phyloP scores from a whole-genome alignment of 1,284 basidiomycete species.

The Trametes pubescens region DNA sequence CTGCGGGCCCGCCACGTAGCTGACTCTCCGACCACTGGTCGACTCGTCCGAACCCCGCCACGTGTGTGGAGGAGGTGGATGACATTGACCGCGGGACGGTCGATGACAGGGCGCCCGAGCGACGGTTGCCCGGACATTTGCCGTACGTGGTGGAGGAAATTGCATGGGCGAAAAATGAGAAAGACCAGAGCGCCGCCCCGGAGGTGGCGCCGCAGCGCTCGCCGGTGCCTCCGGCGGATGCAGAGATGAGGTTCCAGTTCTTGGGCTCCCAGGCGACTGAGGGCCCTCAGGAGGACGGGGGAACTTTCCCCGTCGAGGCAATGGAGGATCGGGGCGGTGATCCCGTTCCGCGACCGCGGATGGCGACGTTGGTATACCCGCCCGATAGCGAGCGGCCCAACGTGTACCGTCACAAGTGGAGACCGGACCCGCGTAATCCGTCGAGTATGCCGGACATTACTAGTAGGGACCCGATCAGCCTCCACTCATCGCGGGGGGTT shows the following conservation, averaged over 20 bases:
- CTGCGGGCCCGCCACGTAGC: too few species aligned
- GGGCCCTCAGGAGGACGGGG: too few species aligned
- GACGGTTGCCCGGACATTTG: background rate
- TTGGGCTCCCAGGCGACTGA: too few species aligned
- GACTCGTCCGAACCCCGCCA: too few species aligned
- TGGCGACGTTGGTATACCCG: conserved; percentile 1
- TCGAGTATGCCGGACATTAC: background rate
- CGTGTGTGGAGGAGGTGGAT: background rate
- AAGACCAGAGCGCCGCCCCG: too few species aligned
- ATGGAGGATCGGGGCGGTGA: too few species aligned
- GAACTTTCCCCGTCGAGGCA: too few species aligned
- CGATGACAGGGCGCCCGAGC: background rate
- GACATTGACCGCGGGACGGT: too few species aligned
- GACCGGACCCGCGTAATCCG: background rate
- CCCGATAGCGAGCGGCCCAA: background rate
- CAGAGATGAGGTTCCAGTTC: too few species aligned
- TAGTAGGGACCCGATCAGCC: background rate
- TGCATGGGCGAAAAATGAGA: background rate
- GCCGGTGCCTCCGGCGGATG: too few species aligned
- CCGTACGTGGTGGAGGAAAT: conserved; percentile 2
- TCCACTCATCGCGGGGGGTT: background rate
- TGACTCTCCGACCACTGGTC: background rate
- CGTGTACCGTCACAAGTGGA: background rate
- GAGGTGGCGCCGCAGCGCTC: too few species aligned
- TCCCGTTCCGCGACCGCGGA: too few species aligned